phyloP scores from a whole-genome alignment of 1,284 basidiomycete genomes.

The Austroboletus olivaceoglutinosus region DNA sequence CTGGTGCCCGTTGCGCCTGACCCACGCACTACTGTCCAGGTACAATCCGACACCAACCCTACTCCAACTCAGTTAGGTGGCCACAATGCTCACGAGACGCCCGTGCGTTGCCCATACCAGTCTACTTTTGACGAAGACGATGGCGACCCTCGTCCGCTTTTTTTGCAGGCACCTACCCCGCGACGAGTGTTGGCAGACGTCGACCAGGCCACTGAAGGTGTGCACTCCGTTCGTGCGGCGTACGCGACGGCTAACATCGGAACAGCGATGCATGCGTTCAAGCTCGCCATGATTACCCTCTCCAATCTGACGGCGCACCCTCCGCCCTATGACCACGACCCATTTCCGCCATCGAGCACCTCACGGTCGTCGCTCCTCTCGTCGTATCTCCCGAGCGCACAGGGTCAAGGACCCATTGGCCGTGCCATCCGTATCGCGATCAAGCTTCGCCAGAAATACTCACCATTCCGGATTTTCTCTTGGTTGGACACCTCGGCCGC shows the following conservation, averaged over 20 bases:
- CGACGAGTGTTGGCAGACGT: slow-evolving; percentile 19
- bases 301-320: slow-evolving; percentile 58
- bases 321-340: slow-evolving; percentile 52
- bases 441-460: slow-evolving; percentile 57
- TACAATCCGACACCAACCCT: slow-evolving; percentile 4
- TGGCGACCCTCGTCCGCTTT: neutral
- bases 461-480: slow-evolving; percentile 44
- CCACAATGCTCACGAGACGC: slow-evolving; percentile 15
- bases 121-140: neutral
- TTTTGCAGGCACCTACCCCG: slow-evolving; percentile 12
- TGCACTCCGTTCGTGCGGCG: neutral
- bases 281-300: slow-evolving; percentile 64
- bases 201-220: slow-evolving; percentile 52
- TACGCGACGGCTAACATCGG: slow-evolving; percentile 4
- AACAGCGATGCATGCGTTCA: slow-evolving; percentile 67
- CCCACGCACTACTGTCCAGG: slow-evolving; percentile 6
- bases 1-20: neutral
- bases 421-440: slow-evolving; percentile 60
- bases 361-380: slow-evolving; percentile 55
- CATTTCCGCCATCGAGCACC: slow-evolving; percentile 36
- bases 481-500: slow-evolving; percentile 43
- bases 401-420: slow-evolving; percentile 70
- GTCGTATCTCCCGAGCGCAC: slow-evolving; percentile 61
- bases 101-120: slow-evolving; percentile 10
- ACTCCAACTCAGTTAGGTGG: slow-evolving; percentile 1